These are phyloP conservation scores for Pythium brassicae DNA, from an alignment of 352 stramenopile genomes.

Conservation along the genomic window DNA sequence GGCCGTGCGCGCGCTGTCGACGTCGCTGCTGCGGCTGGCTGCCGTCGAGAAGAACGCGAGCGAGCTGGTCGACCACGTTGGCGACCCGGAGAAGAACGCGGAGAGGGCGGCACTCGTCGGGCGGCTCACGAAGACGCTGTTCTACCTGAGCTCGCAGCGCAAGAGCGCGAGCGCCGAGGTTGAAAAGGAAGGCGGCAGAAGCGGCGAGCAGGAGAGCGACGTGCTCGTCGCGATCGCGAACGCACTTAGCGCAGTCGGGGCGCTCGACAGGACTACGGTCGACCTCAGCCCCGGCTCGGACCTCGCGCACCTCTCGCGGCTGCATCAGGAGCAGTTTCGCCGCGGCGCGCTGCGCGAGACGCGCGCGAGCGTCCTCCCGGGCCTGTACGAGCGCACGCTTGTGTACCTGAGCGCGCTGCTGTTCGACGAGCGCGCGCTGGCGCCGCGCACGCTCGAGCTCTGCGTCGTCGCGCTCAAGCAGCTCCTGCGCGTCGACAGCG, in stretches of 20 bases:
- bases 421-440: slow-evolving; percentile 38
- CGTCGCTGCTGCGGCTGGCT: slow-evolving; percentile 12
- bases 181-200: not conserved
- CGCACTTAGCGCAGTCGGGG: slow-evolving; percentile 60
- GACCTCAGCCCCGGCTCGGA: slow-evolving; percentile 57
- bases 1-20: not conserved
- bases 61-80: slow-evolving; percentile 11
- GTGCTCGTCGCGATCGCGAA: slow-evolving; percentile 37
- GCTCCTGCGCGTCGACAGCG: slow-evolving; percentile 39
- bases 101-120: slow-evolving; percentile 12
- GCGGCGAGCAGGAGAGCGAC: slow-evolving; percentile 5
- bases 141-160: slow-evolving; percentile 37
- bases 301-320: slow-evolving; percentile 34
- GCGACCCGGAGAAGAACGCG: not conserved
- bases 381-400: slow-evolving; percentile 64
- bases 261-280: slow-evolving; percentile 51
- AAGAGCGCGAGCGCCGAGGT: slow-evolving; percentile 3
- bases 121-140: slow-evolving; percentile 49
- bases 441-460: slow-evolving; percentile 36
- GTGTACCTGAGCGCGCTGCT: slow-evolving; percentile 59
- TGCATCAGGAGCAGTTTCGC: slow-evolving; percentile 57
- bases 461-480: slow-evolving; percentile 41
- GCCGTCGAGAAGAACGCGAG: slow-evolving; percentile 11
- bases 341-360: slow-evolving; percentile 50
- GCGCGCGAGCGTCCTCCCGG: slow-evolving; percentile 32